phyloP scores from a whole-genome alignment of 2,329 filamentous ascomycete species.

The Verticillium longisporum region DNA sequence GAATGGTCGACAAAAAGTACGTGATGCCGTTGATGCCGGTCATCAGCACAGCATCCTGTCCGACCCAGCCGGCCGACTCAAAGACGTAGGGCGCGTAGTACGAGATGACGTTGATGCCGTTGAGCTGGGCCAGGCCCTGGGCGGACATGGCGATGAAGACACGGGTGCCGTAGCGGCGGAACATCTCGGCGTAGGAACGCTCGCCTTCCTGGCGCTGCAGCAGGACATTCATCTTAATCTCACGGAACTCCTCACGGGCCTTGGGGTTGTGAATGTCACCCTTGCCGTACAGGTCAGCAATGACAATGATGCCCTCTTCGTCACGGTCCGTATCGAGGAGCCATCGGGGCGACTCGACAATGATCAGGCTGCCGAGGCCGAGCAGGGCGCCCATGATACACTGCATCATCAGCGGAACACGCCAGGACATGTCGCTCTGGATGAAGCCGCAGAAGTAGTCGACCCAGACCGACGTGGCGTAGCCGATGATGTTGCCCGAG shows the following conservation, averaged over 20 bases:
- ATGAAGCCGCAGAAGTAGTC: constrained; percentile 97
- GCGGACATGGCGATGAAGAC: constrained; percentile 99
- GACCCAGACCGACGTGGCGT: constrained; percentile 95
- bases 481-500: constrained; percentile 92
- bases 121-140: constrained; percentile 89
- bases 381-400: constrained; percentile 89
- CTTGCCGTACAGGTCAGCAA: constrained; percentile 92
- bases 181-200: constrained; percentile 89
- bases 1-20: constrained; percentile 89
- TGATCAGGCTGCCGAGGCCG: constrained; percentile 78
- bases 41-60: constrained; percentile 89
- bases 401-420: constrained; percentile 83
- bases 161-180: constrained; percentile 80
- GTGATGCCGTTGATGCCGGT: constrained; percentile 90
- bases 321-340: constrained; percentile 95
- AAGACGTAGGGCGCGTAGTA: constrained; percentile 98
- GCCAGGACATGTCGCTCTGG: constrained; percentile 79
- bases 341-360: constrained; percentile 97
- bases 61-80: constrained; percentile 92
- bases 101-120: constrained; percentile 98
- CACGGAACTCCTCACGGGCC: constrained; percentile 90
- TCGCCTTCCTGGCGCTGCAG: constrained; percentile 92
- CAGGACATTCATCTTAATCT: constrained; percentile 98
- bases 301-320: constrained; percentile 96
- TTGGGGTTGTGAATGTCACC: constrained; percentile 92